Percentiles rank a stretch among this genome's conserved stretches.
phyloP scores from a whole-genome alignment of 108 stramenopile species.

The Stephanodiscus triporus region DNA sequence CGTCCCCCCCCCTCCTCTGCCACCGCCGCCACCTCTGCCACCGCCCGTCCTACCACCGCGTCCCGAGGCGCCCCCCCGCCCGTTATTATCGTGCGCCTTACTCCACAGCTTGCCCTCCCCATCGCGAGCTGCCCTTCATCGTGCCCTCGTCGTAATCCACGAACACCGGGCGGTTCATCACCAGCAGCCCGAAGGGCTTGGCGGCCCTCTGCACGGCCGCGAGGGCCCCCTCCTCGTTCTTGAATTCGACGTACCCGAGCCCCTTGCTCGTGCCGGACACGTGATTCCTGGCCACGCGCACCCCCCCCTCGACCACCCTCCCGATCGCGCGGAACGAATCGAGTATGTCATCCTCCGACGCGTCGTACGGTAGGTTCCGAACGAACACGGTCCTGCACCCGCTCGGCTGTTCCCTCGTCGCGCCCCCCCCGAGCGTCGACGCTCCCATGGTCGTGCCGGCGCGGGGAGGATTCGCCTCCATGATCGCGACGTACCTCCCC shows the following conservation, averaged over 20 bases:
- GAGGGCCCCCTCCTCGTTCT: conserved; percentile 58
- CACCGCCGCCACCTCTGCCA: conserved; percentile 8
- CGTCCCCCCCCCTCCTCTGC: conserved; percentile 15
- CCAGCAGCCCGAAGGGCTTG: conserved; percentile 49
- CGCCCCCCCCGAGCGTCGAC: conserved; percentile 8
- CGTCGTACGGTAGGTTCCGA: conserved; percentile 90
- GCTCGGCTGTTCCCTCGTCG: conserved; percentile 42
- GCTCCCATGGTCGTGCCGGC: conserved; percentile 46
- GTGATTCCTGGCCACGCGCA: conserved; percentile 76
- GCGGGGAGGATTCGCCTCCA: conserved; percentile 63
- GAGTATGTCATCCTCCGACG: conserved; percentile 79
- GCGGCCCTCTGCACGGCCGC: conserved; percentile 62
- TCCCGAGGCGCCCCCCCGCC: conserved; percentile 4
- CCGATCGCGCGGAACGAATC: conserved; percentile 63
- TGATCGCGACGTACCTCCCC: conserved; percentile 82
- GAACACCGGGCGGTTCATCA: conserved; percentile 59
- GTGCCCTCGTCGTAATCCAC: conserved; percentile 83
- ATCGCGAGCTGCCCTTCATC: conserved; percentile 73
- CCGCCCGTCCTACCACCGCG: neutral
- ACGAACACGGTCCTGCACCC: conserved; percentile 88
- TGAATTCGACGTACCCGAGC: conserved; percentile 82
- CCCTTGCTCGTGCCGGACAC: conserved; percentile 70
- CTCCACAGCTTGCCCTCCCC: conserved; percentile 71
- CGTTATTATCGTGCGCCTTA: conserved; percentile 41
- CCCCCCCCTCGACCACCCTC: conserved; percentile 63